Evolutionary conservation across 129 eudicot genomes (phyloP), one percentile per base, ranked within the genome.

Genomic region (Lonicera japonica): DNA sequence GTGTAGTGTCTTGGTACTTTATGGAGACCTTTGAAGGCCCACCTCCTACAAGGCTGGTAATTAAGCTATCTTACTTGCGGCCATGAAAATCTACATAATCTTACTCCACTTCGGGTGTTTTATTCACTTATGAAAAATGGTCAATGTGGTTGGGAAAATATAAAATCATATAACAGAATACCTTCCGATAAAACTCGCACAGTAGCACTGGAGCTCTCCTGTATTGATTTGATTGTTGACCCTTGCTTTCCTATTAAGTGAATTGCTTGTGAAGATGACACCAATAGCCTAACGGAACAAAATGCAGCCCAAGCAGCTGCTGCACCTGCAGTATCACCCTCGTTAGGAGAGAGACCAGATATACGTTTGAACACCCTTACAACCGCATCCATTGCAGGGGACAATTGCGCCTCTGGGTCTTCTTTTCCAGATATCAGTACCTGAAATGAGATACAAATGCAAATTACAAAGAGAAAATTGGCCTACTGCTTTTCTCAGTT

Each of bases 311-410:
- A 43, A 54, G 70, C 75, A 38, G 46, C 62, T 17, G 63, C 83
- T 52, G 73, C 47, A 36, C 70, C 61, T 43, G 65, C 57, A 25
- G 65, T 68, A 69, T 77, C 89, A 55, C 59, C 79, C 46, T 79
- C 95, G 19, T 50, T 69, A 52, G 77, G 89, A 10, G 83, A 80
- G 20, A 90, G 69, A 14, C 97, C 97, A 54, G 65, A 74, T 0
- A 90, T 63, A 11, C 85, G 97, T 70, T 75, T 90, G 62, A 78
- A 81, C 43, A 86, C 67, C 71, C 90, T 84, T 54, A 90, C 77
- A 41, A 75, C 86, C 34, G 97, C 97, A 77, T 77, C 87, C 90
- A 90, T 90, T 58, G 97, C 97, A 68, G 97, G 97, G 16, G 97
- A 79, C 52, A 86, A 23, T 25, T 81, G 73, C 55, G 75, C 69